Percentiles rank a stretch among this genome's conserved stretches.
Evolutionary conservation across 164 flowering plant genomes (phyloP).

Genomic region (Tetrastigma voinierianum): DNA sequence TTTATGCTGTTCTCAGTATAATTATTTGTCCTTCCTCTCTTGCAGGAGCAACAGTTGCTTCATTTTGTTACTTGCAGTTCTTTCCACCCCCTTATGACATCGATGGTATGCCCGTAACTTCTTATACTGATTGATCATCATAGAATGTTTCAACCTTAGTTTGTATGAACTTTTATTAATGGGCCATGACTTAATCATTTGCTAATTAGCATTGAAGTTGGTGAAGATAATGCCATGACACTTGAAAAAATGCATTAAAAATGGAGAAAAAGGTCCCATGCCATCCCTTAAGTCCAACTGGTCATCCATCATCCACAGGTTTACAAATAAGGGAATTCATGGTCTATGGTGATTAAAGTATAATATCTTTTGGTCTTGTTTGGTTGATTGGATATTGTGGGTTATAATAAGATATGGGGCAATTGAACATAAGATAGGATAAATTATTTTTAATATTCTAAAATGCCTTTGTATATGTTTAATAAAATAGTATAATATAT

Average conservation of each 20-base stretch:
- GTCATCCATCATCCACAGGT: no score
- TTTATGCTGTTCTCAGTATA: background rate
- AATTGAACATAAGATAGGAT: no score
- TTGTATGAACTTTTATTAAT: background rate
- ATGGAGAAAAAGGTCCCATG: background rate
- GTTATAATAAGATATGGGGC: no score
- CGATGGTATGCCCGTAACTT: slow-evolving; percentile 37
- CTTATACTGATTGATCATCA: background rate
- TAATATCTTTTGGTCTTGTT: no score
- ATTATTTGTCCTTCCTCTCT: background rate
- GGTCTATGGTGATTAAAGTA: no score
- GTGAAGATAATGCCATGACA: background rate
- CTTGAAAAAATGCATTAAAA: background rate
- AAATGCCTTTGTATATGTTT: no score
- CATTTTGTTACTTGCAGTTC: slow-evolving; percentile 83
- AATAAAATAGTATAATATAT: no score
- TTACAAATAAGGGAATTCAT: no score
- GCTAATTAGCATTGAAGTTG: background rate
- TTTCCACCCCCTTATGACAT: slow-evolving; percentile 75
- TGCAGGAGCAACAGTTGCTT: slow-evolving; percentile 59
- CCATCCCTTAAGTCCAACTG: background rate
- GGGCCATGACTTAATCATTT: background rate
- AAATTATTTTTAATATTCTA: no score
- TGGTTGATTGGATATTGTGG: no score
- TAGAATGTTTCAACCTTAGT: background rate